Percentiles rank a stretch among this genome's conserved stretches.
These are phyloP conservation scores for Crithidia bombi DNA, from an alignment of 208 protist species.

Conservation along the genomic window DNA sequence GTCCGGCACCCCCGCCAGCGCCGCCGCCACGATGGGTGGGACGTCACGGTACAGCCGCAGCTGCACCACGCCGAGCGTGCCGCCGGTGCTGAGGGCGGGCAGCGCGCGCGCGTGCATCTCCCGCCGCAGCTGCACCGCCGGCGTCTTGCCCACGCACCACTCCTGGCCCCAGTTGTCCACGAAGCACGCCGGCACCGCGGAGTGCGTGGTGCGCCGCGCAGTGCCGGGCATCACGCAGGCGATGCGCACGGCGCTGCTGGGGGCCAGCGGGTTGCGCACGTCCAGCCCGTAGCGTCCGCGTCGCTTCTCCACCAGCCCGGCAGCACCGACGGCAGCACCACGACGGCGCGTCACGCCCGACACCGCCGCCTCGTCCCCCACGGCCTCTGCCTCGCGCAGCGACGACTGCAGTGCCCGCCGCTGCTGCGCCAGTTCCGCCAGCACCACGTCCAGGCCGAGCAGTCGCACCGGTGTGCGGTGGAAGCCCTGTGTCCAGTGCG, in stretches of 20 bases:
- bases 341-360: no score
- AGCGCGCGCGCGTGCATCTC: constrained; percentile 2
- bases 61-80: no score
- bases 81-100: no score
- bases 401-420: no score
- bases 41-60: no score
- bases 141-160: no score
- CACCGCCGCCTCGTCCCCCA: no score
- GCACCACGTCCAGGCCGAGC: constrained; percentile 9
- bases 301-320: background rate
- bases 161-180: constrained; percentile 5
- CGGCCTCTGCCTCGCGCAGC: no score
- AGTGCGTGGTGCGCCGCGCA: background rate
- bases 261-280: background rate
- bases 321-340: background rate
- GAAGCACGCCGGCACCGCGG: background rate
- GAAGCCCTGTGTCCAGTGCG: background rate
- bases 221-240: background rate
- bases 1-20: no score
- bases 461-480: background rate
- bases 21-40: no score
- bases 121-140: background rate
- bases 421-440: no score
- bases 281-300: constrained; percentile 2
- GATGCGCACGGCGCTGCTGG: background rate